Evolutionary conservation across 2,329 filamentous ascomycete genomes (phyloP), one percentile per base, ranked within the genome.

Genomic region (Phyllosticta citribraziliensis): DNA sequence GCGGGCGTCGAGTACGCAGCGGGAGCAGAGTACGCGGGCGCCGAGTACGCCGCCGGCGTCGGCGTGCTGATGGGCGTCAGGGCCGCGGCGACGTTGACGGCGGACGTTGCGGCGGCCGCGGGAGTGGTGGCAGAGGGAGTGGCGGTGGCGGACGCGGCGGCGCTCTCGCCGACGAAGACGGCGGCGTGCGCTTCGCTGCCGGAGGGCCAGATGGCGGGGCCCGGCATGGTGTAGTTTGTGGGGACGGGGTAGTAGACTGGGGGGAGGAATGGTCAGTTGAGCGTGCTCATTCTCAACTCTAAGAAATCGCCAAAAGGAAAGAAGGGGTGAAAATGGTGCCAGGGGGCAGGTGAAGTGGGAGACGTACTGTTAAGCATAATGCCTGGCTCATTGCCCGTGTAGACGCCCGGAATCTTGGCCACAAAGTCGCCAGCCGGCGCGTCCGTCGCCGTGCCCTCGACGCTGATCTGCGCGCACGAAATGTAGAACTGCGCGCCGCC

Each of bases 321-420:
- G 20, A 57, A 35, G 40, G 20, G 2, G 10, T 22, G 25, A 27
- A 8, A 8, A 24, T 3, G 50, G 27, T 2, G 50, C 22, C 22
- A 22, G 22, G 22, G 22, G 22, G 2, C 3, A 22, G 22, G 22
- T 2, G 22, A 22, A 3, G 22, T 2, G 22, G 3, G 27, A 5
- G n/a, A 58, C 50, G 6, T 54, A 58, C 47, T 80, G 67, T 80
- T 78, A 65, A 80, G 75, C 35, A 76, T 71, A 65, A 82, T 79
- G 50, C 78, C 79, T 2, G 78, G 75, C 68, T 81, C 78, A 57
- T 65, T 73, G 2, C 75, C 69, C 27, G 70, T 75, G 70, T 82
- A 82, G 1, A 78, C 73, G 14, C 79, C 79, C 0, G 79, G 80
- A 64, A 82, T 78, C 60, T 74, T 74, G 25, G 79, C 78, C 68